Evolutionary conservation across 768 basidiomycete species (phyloP).

Genomic region (Podaxis sp.): DNA sequence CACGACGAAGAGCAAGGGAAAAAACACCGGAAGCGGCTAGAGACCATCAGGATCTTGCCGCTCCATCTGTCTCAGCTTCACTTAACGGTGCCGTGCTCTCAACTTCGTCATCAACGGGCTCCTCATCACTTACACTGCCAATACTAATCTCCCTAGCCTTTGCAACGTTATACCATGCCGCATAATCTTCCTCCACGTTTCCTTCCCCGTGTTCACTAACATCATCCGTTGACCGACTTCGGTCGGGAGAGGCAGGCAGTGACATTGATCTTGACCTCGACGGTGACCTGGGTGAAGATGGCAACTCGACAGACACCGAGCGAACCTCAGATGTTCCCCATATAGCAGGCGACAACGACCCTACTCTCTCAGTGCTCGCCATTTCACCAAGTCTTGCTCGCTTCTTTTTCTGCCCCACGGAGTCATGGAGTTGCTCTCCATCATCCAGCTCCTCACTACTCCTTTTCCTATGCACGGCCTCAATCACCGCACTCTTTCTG

Average conservation of each 20-base stretch:
- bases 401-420: not conserved
- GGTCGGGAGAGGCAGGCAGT: not conserved
- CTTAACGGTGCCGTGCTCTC: not conserved
- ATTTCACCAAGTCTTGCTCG: not conserved
- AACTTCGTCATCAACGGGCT: not conserved
- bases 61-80: not conserved
- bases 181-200: not conserved
- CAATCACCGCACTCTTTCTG: not conserved
- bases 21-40: not conserved
- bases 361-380: not conserved
- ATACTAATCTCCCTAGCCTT: not conserved
- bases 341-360: conserved; percentile 1
- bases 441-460: conserved; percentile 10
- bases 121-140: not conserved
- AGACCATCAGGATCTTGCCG: not conserved
- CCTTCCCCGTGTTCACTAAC: not conserved
- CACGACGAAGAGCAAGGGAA: not conserved
- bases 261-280: not conserved
- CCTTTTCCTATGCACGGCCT: not conserved
- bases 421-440: not conserved
- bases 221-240: not conserved
- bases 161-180: not conserved
- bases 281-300: not conserved
- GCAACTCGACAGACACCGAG: not conserved
- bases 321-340: not conserved